Evolutionary conservation across 768 basidiomycete species (phyloP), one percentile per base, ranked within the genome.

Genomic region (Lactarius trivialis): DNA sequence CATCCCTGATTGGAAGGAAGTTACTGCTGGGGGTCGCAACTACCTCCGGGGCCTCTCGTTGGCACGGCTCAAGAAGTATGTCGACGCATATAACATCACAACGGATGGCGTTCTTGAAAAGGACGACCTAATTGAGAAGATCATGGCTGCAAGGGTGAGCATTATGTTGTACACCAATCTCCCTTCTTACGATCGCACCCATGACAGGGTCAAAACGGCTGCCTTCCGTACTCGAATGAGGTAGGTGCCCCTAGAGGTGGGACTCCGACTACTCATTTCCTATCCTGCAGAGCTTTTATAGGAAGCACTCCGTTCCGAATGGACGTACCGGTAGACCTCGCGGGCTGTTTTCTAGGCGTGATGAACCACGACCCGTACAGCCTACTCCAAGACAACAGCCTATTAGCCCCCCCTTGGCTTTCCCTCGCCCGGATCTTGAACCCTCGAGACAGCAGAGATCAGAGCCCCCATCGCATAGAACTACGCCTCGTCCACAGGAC

Each of bases 41-140:
- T 78, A 84, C 49, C 76, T 92, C 3, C 83, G 81, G 68, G 68
- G 71, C 6, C 70, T 86, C 66, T 78, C 86, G 0, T 71, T 91
- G 45, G 72, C 80, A 50, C 87, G 81, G 68, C 76, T 92, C 54
- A 84, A 82, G 76, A 84, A 81, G 54, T 91, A 91, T 68, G 78
- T 85, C 28, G 79, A 76, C 56, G 85, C 84, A 6, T 92, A 92
- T 66, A 81, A 83, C 60, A 87, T 92, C 66, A 74, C 77, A 57
- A 78, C 81, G 19, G 81, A 78, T 60, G 79, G 81, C 53, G 82
- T 84, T 1, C 77, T 90, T 17, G 90, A 92, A 71, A 91, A 91
- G 73, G 85, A 88, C 56, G 89, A 91, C 70, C 74, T 91, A 50
- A 82, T 91, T 41, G 85, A 89, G 55, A 81, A 77, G 43, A 80